Evolutionary conservation across 2,329 filamentous ascomycete species (phyloP).

Genomic region (Reticulascus tulasneorum): DNA sequence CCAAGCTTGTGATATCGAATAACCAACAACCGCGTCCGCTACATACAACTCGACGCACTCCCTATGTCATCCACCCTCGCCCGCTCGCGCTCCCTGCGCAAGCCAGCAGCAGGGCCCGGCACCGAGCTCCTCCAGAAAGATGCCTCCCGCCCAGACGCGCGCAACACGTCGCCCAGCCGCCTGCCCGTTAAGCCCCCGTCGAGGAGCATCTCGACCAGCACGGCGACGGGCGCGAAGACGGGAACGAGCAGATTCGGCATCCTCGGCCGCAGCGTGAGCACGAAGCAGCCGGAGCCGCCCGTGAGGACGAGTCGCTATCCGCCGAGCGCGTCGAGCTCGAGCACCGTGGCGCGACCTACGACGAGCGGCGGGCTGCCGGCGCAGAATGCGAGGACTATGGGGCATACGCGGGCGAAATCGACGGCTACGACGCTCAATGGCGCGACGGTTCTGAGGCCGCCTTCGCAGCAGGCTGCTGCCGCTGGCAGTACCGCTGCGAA

Average conservation of each 20-base stretch:
- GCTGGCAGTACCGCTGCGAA: constrained; percentile 15
- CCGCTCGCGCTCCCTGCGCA: constrained; percentile 46
- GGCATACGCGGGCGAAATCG: constrained; percentile 37
- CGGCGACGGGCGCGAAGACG: constrained; percentile 1
- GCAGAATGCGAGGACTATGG: constrained; percentile 2
- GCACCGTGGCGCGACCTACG: constrained; percentile 17
- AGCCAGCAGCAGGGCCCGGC: constrained; percentile 27
- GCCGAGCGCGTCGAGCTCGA: constrained; percentile 6
- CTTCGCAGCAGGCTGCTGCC: constrained; percentile 23
- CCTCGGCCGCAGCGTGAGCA: constrained; percentile 14
- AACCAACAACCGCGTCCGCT: too few relatives aligned
- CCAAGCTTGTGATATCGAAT: too few relatives aligned
- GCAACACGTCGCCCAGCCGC: constrained; percentile 41
- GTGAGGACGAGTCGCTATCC: constrained; percentile 3
- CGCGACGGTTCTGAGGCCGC: constrained; percentile 35
- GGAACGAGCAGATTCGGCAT: too few relatives aligned
- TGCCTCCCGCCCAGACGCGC: not conserved
- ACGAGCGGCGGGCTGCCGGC: constrained; percentile 22
- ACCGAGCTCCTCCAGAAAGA: constrained; percentile 10
- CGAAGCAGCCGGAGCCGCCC: constrained; percentile 8
- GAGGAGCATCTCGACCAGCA: constrained; percentile 25
- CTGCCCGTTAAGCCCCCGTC: constrained; percentile 43
- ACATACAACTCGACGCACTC: constrained; percentile 1
- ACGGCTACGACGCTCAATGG: constrained; percentile 33
- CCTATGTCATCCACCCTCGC: constrained; percentile 39